phyloP scores from a whole-genome alignment of 2,329 filamentous ascomycete genomes.

The Cercospora canescens region DNA sequence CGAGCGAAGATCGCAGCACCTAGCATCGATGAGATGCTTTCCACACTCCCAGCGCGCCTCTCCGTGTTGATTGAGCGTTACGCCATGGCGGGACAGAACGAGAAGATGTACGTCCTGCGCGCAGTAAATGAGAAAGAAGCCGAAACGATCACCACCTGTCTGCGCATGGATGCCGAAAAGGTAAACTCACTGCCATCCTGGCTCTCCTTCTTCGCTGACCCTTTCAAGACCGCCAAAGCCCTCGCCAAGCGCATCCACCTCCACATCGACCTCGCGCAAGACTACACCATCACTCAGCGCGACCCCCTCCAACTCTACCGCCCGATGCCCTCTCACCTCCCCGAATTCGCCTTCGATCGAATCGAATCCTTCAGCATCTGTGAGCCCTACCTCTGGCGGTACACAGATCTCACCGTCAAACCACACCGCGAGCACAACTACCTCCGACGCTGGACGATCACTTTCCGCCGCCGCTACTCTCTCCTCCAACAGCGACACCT shows the following conservation, averaged over 20 bases:
- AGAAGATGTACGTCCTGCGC: not conserved
- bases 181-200: not conserved
- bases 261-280: not conserved
- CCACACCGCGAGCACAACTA: not conserved
- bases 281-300: not conserved
- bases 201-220: not conserved
- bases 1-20: not conserved
- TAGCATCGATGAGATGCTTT: not conserved
- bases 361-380: not conserved
- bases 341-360: not conserved
- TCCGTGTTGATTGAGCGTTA: not conserved
- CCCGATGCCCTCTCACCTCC: not conserved
- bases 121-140: not conserved
- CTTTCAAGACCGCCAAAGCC: not conserved
- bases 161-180: not conserved
- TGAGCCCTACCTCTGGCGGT: slow-evolving; percentile 4
- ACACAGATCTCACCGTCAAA: not conserved
- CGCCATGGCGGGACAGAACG: not conserved
- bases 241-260: not conserved
- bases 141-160: not conserved
- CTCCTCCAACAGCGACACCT: not conserved
- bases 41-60: not conserved
- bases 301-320: not conserved
- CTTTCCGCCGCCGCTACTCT: not conserved
- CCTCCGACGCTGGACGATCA: slow-evolving; percentile 7